Base-by-base conservation (phyloP, 768 basidiomycete genomes). In the Pholiota microspora region DNA sequence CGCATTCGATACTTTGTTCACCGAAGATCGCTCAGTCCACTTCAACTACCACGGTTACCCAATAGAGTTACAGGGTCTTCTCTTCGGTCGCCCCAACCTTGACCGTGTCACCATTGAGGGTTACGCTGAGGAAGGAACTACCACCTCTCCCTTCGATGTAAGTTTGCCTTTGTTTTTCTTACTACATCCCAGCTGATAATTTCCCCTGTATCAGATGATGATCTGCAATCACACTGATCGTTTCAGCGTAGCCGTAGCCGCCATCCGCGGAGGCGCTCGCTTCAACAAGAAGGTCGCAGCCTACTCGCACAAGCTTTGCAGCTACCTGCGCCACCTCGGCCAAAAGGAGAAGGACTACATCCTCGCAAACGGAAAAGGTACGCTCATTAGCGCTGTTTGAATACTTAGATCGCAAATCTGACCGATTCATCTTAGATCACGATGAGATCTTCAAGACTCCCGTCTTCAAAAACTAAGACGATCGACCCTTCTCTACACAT, bases 41-140 rank as follows among this genome's bases (percentile, higher is more conserved):
- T 81, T 93, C 73, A 92, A 92, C 71, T 94, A 89, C 71, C 92
- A 94, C 68, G 86, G 89, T 5, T 92, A 86, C 63, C 84, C 89
- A 0, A 79, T 85, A 50, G 86, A 91, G 66, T 70, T 92, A 49
- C 79, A 81, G 62, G 86, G 87, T 10, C 64, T 88, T 57, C 62
- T 91, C 34, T 84, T 79, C 34, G 86, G 83, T 2, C 73, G 86
- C 7, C 77, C 75, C 12, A 69, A 68, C 25, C 65, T 74, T 46
- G 75, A 77, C 3, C 69, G 85, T 47, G 70, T 86, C n/a, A 67
- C 74, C 0, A 80, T 88, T 31, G 76, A 74, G 36, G 86, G 88
- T 57, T 88, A 87, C 63, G 72, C 71, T 31, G 88, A 89, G 65
- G 87, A 89, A 69, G 86, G 89, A 12, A 89, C 87, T 1, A 92